These are phyloP conservation scores for Claviceps purpurea DNA, from an alignment of 2,329 filamentous ascomycete species.

Conservation along the genomic window DNA sequence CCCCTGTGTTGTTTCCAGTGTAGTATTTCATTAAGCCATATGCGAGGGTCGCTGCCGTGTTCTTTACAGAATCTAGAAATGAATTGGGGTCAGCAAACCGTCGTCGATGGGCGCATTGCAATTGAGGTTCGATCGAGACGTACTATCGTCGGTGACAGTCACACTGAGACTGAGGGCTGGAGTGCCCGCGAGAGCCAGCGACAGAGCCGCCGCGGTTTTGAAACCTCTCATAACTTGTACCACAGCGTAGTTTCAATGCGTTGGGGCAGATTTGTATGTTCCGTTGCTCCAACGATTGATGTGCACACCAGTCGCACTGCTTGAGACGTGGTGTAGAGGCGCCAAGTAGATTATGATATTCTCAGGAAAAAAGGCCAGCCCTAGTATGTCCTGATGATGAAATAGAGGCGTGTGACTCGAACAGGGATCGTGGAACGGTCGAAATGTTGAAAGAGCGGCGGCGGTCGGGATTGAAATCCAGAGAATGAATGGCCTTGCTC, in stretches of 20 bases:
- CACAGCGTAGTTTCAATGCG: neutral
- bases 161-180: slow-evolving; percentile 16
- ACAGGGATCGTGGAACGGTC: neutral
- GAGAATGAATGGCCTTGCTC: neutral
- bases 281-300: neutral
- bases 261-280: neutral
- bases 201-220: slow-evolving; percentile 3
- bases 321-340: neutral
- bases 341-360: neutral
- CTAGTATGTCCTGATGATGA: neutral
- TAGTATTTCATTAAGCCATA: slow-evolving; percentile 36
- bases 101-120: neutral
- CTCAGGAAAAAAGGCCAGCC: neutral
- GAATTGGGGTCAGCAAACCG: neutral
- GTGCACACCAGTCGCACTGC: neutral
- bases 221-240: slow-evolving; percentile 2
- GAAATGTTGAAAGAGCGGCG: neutral
- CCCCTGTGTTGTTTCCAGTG: slow-evolving; percentile 45
- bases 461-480: neutral
- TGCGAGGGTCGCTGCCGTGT: slow-evolving; percentile 32
- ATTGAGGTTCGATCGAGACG: neutral
- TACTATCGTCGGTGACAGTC: slow-evolving; percentile 20
- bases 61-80: slow-evolving; percentile 33
- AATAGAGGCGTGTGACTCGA: neutral
- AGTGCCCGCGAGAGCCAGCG: slow-evolving; percentile 6